Conservation (phyloP, 2,329 filamentous ascomycete species). For the Clonostachys rhizophaga region DNA sequence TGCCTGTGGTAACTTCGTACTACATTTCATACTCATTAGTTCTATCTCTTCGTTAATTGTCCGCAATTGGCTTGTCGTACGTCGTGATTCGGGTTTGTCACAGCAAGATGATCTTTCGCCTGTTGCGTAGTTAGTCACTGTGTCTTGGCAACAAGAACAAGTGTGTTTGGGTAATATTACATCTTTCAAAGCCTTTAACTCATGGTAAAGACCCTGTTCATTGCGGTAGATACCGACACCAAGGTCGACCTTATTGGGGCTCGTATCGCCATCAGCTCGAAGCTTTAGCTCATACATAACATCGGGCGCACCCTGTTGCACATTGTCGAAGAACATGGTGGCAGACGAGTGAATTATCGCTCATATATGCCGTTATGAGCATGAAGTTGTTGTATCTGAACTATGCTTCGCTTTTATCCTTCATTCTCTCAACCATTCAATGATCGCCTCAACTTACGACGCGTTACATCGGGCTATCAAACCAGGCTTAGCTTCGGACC, state of each 20-base stretch:
- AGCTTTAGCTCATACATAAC: slow-evolving; percentile 24
- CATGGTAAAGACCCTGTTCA: slow-evolving; percentile 21
- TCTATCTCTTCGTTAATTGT: not conserved
- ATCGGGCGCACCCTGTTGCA: slow-evolving; percentile 17
- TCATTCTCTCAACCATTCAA: too few species aligned
- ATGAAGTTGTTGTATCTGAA: too few species aligned
- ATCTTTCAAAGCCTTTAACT: slow-evolving; percentile 11
- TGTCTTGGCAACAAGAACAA: too few species aligned
- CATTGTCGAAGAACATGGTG: slow-evolving; percentile 14
- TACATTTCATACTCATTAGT: slow-evolving; percentile 2
- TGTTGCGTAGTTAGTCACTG: not conserved
- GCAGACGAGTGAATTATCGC: not conserved
- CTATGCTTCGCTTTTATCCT: too few species aligned
- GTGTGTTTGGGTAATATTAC: slow-evolving; percentile 2
- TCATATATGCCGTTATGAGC: too few species aligned
- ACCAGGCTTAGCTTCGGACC: too few species aligned
- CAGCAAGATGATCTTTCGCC: slow-evolving; percentile 13
- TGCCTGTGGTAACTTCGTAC: slow-evolving; percentile 27
- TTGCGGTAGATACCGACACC: slow-evolving; percentile 28
- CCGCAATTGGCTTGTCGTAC: slow-evolving; percentile 6
- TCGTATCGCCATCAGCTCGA: slow-evolving; percentile 17
- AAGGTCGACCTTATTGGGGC: slow-evolving; percentile 23
- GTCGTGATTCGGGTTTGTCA: slow-evolving; percentile 15
- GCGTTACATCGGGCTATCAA: too few species aligned
- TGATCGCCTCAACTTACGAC: too few species aligned